Conservation (phyloP, 2,329 filamentous ascomycete species). For the Fusarium sp. region DNA sequence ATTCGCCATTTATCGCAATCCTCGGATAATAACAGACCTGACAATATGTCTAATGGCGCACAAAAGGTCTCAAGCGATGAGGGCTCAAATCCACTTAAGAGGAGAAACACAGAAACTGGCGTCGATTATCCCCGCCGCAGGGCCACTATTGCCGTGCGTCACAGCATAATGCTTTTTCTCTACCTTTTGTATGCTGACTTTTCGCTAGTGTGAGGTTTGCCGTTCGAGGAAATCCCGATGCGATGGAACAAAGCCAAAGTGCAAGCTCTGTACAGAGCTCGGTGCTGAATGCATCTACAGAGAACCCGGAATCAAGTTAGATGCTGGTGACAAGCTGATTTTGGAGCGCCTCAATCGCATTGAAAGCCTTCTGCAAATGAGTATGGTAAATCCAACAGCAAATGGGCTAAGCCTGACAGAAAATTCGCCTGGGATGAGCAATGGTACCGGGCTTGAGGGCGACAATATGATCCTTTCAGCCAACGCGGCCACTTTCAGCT, state of each 20-base stretch:
- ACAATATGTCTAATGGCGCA: slow-evolving; percentile 58
- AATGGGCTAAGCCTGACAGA: slow-evolving; percentile 69
- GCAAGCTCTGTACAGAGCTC: slow-evolving; percentile 84
- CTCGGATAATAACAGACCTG: slow-evolving; percentile 60
- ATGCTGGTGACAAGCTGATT: slow-evolving; percentile 88
- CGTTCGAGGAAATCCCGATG: slow-evolving; percentile 84
- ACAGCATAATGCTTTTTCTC: slow-evolving; percentile 3
- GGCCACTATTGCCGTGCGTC: slow-evolving; percentile 74
- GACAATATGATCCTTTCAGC: slow-evolving; percentile 63
- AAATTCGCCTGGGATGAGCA: slow-evolving; percentile 74
- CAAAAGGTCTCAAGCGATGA: slow-evolving; percentile 64
- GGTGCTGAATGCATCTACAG: slow-evolving; percentile 87
- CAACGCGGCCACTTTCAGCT: slow-evolving; percentile 61
- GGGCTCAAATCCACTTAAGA: slow-evolving; percentile 69
- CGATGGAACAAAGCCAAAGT: slow-evolving; percentile 84
- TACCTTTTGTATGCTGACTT: slow-evolving; percentile 31
- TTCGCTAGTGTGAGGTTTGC: slow-evolving; percentile 79
- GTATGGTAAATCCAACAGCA: slow-evolving; percentile 63
- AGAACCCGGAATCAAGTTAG: slow-evolving; percentile 87
- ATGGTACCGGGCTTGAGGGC: slow-evolving; percentile 70
- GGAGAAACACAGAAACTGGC: slow-evolving; percentile 70
- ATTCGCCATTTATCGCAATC: slow-evolving; percentile 67
- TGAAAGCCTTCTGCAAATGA: slow-evolving; percentile 81
- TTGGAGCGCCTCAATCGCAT: slow-evolving; percentile 82
- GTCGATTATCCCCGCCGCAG: slow-evolving; percentile 73